These are phyloP conservation scores for Colletotrichum agaves DNA, from an alignment of 2,329 filamentous ascomycete genomes.

Conservation along the genomic window DNA sequence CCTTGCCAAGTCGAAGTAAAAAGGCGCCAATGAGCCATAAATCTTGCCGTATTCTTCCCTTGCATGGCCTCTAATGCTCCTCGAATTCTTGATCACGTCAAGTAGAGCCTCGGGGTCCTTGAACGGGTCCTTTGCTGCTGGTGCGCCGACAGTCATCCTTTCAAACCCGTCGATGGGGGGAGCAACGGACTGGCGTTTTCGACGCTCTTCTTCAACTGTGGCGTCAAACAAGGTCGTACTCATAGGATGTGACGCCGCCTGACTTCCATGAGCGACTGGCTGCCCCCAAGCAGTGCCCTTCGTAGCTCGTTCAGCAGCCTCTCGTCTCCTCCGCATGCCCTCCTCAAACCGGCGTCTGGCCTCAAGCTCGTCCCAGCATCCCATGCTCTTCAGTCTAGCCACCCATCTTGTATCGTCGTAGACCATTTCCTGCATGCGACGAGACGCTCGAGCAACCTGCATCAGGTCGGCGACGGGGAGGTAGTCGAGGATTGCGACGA, in stretches of 20 bases:
- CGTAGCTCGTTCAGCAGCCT: conserved; percentile 56
- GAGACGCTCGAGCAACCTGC: conserved; percentile 84
- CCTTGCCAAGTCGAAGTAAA: conserved; percentile 84
- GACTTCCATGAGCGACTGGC: conserved; percentile 38
- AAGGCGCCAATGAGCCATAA: conserved; percentile 87
- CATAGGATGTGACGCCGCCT: conserved; percentile 41
- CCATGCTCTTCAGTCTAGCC: conserved; percentile 84
- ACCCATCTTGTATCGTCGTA: conserved; percentile 99
- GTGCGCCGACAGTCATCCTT: conserved; percentile 69
- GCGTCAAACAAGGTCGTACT: conserved; percentile 80
- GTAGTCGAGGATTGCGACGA: conserved; percentile 89
- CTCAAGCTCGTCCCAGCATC: conserved; percentile 90
- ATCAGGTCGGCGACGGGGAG: conserved; percentile 87
- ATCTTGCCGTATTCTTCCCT: conserved; percentile 91
- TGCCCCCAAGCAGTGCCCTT: conserved; percentile 38
- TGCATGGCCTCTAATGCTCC: conserved; percentile 85
- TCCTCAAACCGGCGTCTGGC: conserved; percentile 85
- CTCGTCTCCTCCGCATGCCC: conserved; percentile 68
- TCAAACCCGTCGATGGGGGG: conserved; percentile 77
- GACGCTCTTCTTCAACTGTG: conserved; percentile 71
- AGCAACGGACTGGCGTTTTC: conserved; percentile 51
- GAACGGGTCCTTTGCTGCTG: conserved; percentile 56
- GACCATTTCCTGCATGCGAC: conserved; percentile 94
- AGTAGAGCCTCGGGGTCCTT: conserved; percentile 74
- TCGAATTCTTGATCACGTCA: conserved; percentile 74